Conservation (phyloP, 2,329 filamentous ascomycete genomes). For the Hymenoscyphus infarciens region DNA sequence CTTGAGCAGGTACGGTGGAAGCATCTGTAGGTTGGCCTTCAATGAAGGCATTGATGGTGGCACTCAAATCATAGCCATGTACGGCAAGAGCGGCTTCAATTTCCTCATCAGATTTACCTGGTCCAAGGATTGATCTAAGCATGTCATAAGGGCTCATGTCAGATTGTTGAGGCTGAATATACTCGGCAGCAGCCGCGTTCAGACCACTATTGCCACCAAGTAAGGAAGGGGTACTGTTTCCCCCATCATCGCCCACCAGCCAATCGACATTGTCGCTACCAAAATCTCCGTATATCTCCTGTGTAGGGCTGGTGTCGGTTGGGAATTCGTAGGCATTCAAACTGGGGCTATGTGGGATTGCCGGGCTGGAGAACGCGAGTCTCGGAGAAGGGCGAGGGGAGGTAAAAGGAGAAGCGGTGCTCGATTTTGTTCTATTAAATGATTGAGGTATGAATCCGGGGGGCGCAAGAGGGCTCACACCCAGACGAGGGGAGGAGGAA, state of each 20-base stretch:
- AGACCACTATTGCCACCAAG: conserved; percentile 63
- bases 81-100: conserved; percentile 85
- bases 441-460: conserved; percentile 78
- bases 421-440: conserved; percentile 74
- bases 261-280: conserved; percentile 95
- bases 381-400: conserved; percentile 91
- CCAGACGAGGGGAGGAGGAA: conserved; percentile 76
- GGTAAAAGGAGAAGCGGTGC: conserved; percentile 82
- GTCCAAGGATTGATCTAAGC: conserved; percentile 88
- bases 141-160: conserved; percentile 99
- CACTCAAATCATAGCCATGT: conserved; percentile 89
- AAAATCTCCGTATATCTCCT: conserved; percentile 85
- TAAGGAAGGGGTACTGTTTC: conserved; percentile 75
- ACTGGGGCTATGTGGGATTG: conserved; percentile 89
- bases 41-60: conserved; percentile 86
- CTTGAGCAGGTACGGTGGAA: conserved; percentile 42
- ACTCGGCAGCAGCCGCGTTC: conserved; percentile 80
- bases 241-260: conserved; percentile 85
- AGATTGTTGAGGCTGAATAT: conserved; percentile 60
- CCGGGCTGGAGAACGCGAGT: conserved; percentile 82
- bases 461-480: conserved; percentile 77
- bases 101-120: conserved; percentile 86
- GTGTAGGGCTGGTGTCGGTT: conserved; percentile 73
- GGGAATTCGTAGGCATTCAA: conserved; percentile 93
- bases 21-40: conserved; percentile 59